These are phyloP conservation scores for Suhomyces bolitotheri DNA, from an alignment of 1,139 yeast species.

Conservation along the genomic window DNA sequence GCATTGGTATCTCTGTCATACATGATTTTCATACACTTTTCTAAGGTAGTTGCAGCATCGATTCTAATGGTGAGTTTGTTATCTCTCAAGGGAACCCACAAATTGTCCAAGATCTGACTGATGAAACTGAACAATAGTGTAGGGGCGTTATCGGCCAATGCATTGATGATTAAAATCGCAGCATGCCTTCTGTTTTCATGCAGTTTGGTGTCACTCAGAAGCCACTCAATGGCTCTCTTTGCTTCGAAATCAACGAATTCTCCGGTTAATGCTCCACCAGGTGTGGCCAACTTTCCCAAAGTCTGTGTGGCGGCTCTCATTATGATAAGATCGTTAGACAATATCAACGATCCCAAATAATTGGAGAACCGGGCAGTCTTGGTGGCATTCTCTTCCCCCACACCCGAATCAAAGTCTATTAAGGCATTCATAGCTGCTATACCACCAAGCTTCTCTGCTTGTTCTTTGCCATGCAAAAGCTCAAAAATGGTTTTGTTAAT, in stretches of 20 bases:
- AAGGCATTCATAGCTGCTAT: slow-evolving; percentile 86
- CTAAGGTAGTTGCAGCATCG: slow-evolving; percentile 83
- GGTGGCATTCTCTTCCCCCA: slow-evolving; percentile 75
- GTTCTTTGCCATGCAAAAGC: slow-evolving; percentile 72
- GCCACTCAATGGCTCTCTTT: slow-evolving; percentile 86
- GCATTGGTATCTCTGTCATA: slow-evolving; percentile 75
- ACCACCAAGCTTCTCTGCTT: slow-evolving; percentile 80
- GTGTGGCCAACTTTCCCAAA: slow-evolving; percentile 82
- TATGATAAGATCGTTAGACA: slow-evolving; percentile 79
- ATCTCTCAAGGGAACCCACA: slow-evolving; percentile 88
- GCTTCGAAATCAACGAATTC: slow-evolving; percentile 94
- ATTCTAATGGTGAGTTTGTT: slow-evolving; percentile 69
- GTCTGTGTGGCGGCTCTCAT: slow-evolving; percentile 87
- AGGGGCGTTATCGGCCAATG: slow-evolving; percentile 87
- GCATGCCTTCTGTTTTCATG: slow-evolving; percentile 84
- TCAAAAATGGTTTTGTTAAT: slow-evolving; percentile 88
- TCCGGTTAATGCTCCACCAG: slow-evolving; percentile 86
- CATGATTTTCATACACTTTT: slow-evolving; percentile 74
- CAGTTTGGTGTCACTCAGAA: slow-evolving; percentile 75
- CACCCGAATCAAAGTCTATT: slow-evolving; percentile 70
- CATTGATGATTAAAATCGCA: slow-evolving; percentile 78
- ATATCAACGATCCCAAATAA: slow-evolving; percentile 76
- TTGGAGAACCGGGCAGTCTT: slow-evolving; percentile 90
- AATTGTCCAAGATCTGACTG: slow-evolving; percentile 73
- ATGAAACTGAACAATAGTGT: slow-evolving; percentile 78